These are phyloP conservation scores for Leishmania turanica DNA, from an alignment of 208 protist species.

Conservation along the genomic window DNA sequence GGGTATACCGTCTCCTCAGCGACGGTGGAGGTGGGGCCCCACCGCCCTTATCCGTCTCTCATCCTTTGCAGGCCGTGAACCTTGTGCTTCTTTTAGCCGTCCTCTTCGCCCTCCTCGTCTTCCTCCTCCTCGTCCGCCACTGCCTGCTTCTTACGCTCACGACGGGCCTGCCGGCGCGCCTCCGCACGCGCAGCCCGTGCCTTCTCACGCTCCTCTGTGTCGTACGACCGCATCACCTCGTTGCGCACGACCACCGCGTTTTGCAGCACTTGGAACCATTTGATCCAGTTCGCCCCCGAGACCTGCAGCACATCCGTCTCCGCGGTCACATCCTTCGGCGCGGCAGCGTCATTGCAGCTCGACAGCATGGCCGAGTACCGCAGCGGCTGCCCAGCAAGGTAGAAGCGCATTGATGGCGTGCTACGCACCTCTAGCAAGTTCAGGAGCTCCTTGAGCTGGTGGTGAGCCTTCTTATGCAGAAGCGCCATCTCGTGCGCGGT, in stretches of 20 bases:
- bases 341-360: constrained; percentile 5
- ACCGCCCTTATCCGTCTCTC: background rate
- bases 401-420: constrained; percentile 84
- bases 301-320: constrained; percentile 47
- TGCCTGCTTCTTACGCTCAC: constrained; percentile 40
- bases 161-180: constrained; percentile 38
- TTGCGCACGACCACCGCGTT: constrained; percentile 86
- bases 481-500: constrained; percentile 45
- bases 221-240: constrained; percentile 64
- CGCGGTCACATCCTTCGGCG: constrained; percentile 24
- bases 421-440: constrained; percentile 60
- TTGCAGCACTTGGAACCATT: constrained; percentile 66
- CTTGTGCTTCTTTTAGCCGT: background rate
- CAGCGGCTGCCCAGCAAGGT: constrained; percentile 57
- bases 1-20: background rate
- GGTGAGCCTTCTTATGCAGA: constrained; percentile 64
- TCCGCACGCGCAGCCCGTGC: constrained; percentile 48
- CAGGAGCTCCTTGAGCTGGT: constrained; percentile 67
- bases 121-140: constrained; percentile 54
- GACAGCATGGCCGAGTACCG: constrained; percentile 49
- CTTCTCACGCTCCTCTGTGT: constrained; percentile 50
- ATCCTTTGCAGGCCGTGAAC: too few species aligned
- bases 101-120: constrained; percentile 40
- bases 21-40: background rate
- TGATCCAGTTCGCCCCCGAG: constrained; percentile 61